Base-by-base conservation (phyloP, 2,329 filamentous ascomycete genomes). In the Xylaria sp. region DNA sequence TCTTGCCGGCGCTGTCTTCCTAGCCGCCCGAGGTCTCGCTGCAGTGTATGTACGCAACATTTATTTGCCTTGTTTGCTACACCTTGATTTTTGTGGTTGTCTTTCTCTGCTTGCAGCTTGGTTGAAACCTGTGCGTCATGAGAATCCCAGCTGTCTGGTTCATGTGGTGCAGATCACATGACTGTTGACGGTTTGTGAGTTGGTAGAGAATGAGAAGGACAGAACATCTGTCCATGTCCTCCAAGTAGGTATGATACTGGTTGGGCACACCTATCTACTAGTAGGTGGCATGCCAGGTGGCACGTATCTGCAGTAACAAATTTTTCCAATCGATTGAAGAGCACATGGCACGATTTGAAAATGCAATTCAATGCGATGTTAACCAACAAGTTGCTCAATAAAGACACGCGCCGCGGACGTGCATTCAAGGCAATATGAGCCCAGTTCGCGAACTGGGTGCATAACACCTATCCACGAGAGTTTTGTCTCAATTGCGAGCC, bases 341-440 rank as follows among this genome's bases (percentile, higher is more conserved):
- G 36, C 12, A 55, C 12, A 39, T 10, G 15, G 9, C 5, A 15
- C n/a, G n/a, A 36, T 18, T 18, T 43, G 25, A n/a, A 25, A 49
- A 49, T 31, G 20, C 18, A 31, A 23, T 49, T 12, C 10, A 31
- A 31, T 49, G 61, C 25, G 46, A 36, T 23, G 23, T 25, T 25
- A 56, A 57, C 62, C 31, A 43, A 52, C 62, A 64, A 31, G 28
- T 18, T 58, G 54, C 31, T 39, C 43, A 51, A 36, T 25, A 25
- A 58, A 51, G 3, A 51, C 20, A 31, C 23, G 31, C 33, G 43
- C 62, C 55, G 18, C 51, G 25, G 51, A 46, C 51, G 6, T 48
- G 49, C 60, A 48, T 48, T 5, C 2, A 13, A 13, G 18, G n/a
- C 33, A 25, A 33, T 10, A 25, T 36, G 31, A 23, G 33, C 1